A percentile compares a stretch with the other conserved stretches of the same genome.
Conservation (phyloP, 176 grass and related monocot genomes). For the Oryza glumipatula region DNA sequence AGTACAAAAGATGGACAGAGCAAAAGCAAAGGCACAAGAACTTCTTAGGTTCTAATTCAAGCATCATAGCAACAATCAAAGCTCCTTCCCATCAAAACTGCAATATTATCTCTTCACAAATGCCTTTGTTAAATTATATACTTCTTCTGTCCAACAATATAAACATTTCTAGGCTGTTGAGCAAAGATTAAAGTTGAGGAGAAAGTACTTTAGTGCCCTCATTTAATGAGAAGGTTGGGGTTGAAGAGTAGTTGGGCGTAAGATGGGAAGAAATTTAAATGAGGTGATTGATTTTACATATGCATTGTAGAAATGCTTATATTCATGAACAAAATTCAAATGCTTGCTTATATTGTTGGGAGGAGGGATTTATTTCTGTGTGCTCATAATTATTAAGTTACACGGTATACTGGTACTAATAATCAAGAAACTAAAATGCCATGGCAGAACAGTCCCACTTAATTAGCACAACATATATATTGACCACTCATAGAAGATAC, state of each 20-base stretch:
- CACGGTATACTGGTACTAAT: neutral
- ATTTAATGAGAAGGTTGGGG: no score
- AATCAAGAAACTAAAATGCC: constrained; percentile 27
- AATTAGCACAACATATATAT: constrained; percentile 12
- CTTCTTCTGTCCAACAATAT: neutral
- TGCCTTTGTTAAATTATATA: neutral
- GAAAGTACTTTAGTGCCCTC: no score
- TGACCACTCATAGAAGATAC: constrained; percentile 6
- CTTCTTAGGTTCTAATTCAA: neutral
- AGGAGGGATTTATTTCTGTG: neutral
- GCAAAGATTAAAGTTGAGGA: no score
- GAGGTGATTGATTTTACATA: no score
- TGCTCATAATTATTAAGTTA: neutral
- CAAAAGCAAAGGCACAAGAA: neutral
- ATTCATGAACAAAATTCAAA: no score
- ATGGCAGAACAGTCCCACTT: constrained; percentile 16
- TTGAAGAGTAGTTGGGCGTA: no score
- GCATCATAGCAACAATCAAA: constrained; percentile 11
- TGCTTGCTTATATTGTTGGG: no score
- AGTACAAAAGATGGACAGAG: constrained; percentile 7
- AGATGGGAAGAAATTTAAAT: no score
- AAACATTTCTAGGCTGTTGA: no score
- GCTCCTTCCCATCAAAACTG: constrained; percentile 23
- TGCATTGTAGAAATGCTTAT: no score
- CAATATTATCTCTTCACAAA: neutral